phyloP scores from a whole-genome alignment of 768 basidiomycete genomes.

The Leccinum pellstonianum region DNA sequence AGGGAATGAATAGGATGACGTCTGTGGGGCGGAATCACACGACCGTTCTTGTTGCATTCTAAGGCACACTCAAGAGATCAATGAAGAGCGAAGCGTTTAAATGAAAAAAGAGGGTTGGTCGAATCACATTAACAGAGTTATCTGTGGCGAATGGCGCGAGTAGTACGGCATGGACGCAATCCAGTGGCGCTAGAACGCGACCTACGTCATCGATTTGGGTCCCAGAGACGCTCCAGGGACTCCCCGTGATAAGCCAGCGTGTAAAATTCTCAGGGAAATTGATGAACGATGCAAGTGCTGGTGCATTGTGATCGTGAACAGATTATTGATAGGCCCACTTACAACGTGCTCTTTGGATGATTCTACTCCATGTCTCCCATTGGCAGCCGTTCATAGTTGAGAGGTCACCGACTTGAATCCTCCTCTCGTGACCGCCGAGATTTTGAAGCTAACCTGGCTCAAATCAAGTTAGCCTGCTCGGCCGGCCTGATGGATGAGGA shows the following conservation, averaged over 20 bases:
- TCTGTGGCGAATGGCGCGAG: background rate
- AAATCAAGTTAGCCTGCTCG: background rate
- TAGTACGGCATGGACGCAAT: background rate
- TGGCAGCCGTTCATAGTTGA: background rate
- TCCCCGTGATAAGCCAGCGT: background rate
- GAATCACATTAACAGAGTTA: background rate
- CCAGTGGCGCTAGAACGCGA: background rate
- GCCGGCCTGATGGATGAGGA: background rate
- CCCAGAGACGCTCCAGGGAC: background rate
- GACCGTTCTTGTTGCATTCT: background rate
- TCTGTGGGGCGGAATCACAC: background rate
- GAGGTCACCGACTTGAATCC: background rate
- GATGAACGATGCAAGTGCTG: background rate
- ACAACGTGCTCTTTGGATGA: background rate
- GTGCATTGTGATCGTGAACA: background rate
- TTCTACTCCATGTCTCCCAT: background rate
- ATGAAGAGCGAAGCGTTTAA: background rate
- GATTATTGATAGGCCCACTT: background rate
- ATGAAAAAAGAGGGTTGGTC: background rate
- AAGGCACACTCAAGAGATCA: background rate
- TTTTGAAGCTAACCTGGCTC: background rate
- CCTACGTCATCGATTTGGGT: background rate
- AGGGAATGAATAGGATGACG: background rate
- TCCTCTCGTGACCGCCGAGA: background rate
- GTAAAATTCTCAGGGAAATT: background rate